Evolutionary conservation across 2,329 filamentous ascomycete species (phyloP).

Genomic region (Rutstroemia sydowiana): DNA sequence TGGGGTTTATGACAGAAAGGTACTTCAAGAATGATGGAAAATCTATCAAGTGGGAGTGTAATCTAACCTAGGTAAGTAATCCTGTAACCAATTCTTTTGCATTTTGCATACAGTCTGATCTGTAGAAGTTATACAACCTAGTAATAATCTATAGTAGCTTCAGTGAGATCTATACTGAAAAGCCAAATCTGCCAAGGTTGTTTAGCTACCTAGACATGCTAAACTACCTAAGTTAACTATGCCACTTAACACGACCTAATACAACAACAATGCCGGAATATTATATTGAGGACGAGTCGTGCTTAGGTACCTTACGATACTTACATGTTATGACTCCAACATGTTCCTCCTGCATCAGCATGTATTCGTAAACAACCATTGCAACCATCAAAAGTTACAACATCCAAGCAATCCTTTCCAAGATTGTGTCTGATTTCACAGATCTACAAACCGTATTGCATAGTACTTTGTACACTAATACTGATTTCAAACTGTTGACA

Average conservation of each 20-base stretch:
- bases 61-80: too few species aligned
- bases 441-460: not conserved
- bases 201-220: too few species aligned
- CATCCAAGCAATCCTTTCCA: not conserved
- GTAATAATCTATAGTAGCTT: too few species aligned
- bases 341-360: not conserved
- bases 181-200: too few species aligned
- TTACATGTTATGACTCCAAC: not conserved
- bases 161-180: too few species aligned
- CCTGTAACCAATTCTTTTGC: too few species aligned
- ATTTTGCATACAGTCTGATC: too few species aligned
- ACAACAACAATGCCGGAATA: not conserved
- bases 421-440: not conserved
- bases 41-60: too few species aligned
- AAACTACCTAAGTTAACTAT: not conserved
- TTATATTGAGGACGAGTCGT: conserved; percentile 6
- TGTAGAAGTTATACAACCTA: too few species aligned
- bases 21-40: too few species aligned
- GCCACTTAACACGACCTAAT: not conserved
- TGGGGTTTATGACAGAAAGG: too few species aligned
- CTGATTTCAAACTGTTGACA: conserved; percentile 1
- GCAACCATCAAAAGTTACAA: not conserved
- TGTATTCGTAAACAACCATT: not conserved
- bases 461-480: too few species aligned
- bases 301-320: conserved; percentile 4